Evolutionary conservation across 208 protist genomes (phyloP).

Genomic region (Trypanosoma grayi): DNA sequence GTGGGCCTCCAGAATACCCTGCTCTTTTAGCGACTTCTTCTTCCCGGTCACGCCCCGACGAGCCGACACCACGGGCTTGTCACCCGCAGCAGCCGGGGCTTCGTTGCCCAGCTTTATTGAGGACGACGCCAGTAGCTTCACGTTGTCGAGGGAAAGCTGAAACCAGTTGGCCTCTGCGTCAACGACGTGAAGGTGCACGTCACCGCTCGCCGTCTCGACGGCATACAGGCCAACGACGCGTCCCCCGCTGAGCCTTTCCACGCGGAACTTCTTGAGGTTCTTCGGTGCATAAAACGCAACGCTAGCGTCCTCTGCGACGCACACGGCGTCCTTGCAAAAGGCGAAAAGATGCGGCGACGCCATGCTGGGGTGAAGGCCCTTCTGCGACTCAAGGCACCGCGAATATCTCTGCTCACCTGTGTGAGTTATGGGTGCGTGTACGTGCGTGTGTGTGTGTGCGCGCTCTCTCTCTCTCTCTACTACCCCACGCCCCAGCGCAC

Average conservation of each 20-base stretch:
- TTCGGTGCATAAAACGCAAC: constrained; percentile 80
- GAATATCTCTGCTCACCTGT: neutral
- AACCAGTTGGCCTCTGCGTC: constrained; percentile 74
- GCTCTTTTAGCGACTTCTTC: neutral
- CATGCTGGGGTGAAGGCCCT: constrained; percentile 18
- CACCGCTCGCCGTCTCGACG: constrained; percentile 12
- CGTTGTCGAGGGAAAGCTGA: constrained; percentile 41
- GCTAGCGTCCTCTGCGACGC: constrained; percentile 75
- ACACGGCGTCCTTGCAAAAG: constrained; percentile 67
- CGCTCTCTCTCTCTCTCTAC: neutral
- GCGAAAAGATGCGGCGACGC: constrained; percentile 51
- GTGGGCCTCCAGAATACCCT: constrained; percentile 22
- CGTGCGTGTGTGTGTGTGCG: neutral
- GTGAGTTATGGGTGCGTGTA: no score
- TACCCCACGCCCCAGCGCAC: no score
- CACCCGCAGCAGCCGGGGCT: neutral
- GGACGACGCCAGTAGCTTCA: constrained; percentile 36
- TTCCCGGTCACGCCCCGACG: neutral
- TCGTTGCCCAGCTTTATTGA: constrained; percentile 22
- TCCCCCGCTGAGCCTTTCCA: constrained; percentile 69
- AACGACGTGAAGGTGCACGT: constrained; percentile 53
- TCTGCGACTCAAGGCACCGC: neutral
- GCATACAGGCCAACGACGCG: constrained; percentile 64
- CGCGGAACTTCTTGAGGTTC: constrained; percentile 80
- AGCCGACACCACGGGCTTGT: constrained; percentile 23